Percentiles rank a stretch among this genome's conserved stretches.
Evolutionary conservation across 805 yeast species (phyloP).

Genomic region (Wickerhamiella australiensis): DNA sequence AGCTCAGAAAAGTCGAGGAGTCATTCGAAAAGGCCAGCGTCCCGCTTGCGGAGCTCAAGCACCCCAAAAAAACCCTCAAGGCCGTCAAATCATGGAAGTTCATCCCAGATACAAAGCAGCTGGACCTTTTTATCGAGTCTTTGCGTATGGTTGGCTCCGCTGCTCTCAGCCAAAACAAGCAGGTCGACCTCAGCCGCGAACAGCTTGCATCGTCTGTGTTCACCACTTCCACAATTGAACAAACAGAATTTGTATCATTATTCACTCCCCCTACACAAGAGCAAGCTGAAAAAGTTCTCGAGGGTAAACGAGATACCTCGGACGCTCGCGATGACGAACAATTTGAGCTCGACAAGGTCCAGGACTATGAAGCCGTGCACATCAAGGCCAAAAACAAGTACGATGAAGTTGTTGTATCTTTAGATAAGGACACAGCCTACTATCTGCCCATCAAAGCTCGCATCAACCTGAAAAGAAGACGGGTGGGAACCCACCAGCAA

Average conservation of each 20-base stretch:
- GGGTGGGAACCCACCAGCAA: conserved; percentile 45
- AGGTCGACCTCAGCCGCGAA: conserved; percentile 17
- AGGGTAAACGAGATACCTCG: conserved; percentile 34
- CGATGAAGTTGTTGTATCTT: conserved; percentile 59
- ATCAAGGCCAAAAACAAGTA: conserved; percentile 35
- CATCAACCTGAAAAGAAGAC: conserved; percentile 71
- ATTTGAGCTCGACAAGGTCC: conserved; percentile 40
- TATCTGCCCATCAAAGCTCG: conserved; percentile 71
- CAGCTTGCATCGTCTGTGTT: conserved; percentile 41
- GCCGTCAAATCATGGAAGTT: conserved; percentile 73
- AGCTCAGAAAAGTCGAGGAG: conserved; percentile 57
- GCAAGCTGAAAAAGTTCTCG: conserved; percentile 31
- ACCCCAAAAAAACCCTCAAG: conserved; percentile 66
- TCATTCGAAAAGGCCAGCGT: conserved; percentile 54
- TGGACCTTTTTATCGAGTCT: conserved; percentile 51
- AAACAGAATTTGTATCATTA: conserved; percentile 67
- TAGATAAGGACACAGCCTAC: conserved; percentile 45
- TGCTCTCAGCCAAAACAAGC: conserved; percentile 25
- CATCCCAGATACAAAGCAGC: conserved; percentile 80
- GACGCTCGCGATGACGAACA: conserved; percentile 23
- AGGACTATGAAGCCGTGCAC: conserved; percentile 69
- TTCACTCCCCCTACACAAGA: conserved; percentile 39
- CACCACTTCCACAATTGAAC: conserved; percentile 56
- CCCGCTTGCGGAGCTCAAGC: conserved; percentile 40
- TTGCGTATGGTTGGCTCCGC: conserved; percentile 37